Percentiles rank a stretch among this genome's conserved stretches.
Evolutionary conservation across 176 grass and related monocot genomes (phyloP).

Genomic region (Bromus sterilis): DNA sequence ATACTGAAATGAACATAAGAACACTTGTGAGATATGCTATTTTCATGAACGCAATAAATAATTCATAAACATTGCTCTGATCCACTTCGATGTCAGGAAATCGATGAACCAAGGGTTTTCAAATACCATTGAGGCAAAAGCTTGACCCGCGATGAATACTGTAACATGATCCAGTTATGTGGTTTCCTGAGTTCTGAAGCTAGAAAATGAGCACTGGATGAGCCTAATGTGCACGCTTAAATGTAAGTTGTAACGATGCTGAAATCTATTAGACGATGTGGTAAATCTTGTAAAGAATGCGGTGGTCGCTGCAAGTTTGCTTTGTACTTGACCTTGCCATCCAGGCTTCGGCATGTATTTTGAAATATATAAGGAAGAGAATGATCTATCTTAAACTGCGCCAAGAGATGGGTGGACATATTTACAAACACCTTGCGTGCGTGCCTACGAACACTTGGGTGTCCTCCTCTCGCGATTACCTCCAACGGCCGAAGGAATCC

Average conservation of each 20-base stretch:
- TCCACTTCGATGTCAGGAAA: neutral
- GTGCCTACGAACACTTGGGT: neutral
- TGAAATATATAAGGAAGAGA: neutral
- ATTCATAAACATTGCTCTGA: neutral
- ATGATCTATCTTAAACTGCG: neutral
- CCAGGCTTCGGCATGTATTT: neutral
- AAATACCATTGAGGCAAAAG: neutral
- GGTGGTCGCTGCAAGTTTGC: neutral
- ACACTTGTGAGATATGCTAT: neutral
- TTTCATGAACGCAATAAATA: neutral
- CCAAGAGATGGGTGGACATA: neutral
- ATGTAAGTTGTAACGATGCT: neutral
- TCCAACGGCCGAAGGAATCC: neutral
- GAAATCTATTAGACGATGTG: neutral
- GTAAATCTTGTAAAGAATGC: neutral
- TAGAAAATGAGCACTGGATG: neutral
- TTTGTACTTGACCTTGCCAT: neutral
- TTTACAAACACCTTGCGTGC: neutral
- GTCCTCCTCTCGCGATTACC: neutral
- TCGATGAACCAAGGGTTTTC: neutral
- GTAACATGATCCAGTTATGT: neutral
- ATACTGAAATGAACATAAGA: neutral
- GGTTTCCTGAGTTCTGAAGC: neutral
- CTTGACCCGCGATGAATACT: neutral
- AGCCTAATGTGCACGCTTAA: neutral